Evolutionary conservation across 176 grass and related monocot genomes (phyloP).

Genomic region (Thalia dealbata): DNA sequence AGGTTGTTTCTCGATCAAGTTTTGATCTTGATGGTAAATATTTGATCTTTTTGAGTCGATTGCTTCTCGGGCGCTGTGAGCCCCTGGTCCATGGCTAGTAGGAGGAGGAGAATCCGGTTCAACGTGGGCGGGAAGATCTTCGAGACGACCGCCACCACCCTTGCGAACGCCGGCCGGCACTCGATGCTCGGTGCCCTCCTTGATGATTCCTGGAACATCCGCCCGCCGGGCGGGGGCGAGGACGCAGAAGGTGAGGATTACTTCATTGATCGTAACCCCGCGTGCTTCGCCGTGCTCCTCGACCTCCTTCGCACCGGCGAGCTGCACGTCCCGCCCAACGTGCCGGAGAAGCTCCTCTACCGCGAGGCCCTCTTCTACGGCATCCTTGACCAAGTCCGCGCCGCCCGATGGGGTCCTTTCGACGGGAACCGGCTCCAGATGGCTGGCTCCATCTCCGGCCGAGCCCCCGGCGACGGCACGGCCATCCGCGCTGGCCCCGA

Average conservation of each 20-base stretch:
- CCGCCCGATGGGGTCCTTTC: conserved; percentile 65
- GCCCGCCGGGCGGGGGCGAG: neutral
- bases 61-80: neutral
- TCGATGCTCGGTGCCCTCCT: conserved; percentile 95
- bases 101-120: conserved; percentile 65
- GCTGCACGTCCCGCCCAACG: conserved; percentile 54
- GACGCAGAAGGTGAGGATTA: conserved; percentile 33
- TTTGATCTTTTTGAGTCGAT: conserved; percentile 1
- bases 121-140: conserved; percentile 89
- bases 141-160: conserved; percentile 84
- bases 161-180: conserved; percentile 77
- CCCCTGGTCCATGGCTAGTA: conserved; percentile 19
- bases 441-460: conserved; percentile 40
- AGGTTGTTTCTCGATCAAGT: neutral
- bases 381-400: conserved; percentile 67
- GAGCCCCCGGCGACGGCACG: conserved; percentile 75
- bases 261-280: conserved; percentile 90
- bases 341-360: conserved; percentile 79
- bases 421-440: conserved; percentile 58
- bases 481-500: conserved; percentile 74
- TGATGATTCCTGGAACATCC: conserved; percentile 77
- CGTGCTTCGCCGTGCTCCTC: conserved; percentile 78
- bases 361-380: conserved; percentile 83
- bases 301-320: conserved; percentile 82
- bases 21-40: conserved; percentile 2